These are phyloP conservation scores for Candida sakaeoensis DNA, from an alignment of 805 yeast species.

Conservation along the genomic window DNA sequence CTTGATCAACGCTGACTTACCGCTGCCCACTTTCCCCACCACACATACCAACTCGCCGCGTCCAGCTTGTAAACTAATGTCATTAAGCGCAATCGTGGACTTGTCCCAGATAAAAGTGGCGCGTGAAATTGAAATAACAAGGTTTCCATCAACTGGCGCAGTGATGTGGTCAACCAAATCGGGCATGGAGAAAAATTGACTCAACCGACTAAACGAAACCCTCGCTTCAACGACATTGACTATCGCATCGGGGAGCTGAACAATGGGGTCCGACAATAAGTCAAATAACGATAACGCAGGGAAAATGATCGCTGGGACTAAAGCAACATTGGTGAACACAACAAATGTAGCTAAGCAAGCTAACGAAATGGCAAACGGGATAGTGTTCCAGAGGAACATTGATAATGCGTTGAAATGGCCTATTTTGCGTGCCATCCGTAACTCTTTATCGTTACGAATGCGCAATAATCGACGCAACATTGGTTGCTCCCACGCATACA, in stretches of 20 bases:
- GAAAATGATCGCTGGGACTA: conserved; percentile 34
- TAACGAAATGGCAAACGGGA: conserved; percentile 33
- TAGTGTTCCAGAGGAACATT: conserved; percentile 31
- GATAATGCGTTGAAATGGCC: conserved; percentile 30
- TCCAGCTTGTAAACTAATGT: conserved; percentile 29
- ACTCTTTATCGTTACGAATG: conserved; percentile 33
- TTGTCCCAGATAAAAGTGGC: conserved; percentile 30
- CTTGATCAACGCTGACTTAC: conserved; percentile 34
- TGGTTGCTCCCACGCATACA: conserved; percentile 40
- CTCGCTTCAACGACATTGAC: conserved; percentile 25
- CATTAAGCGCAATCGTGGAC: conserved; percentile 23
- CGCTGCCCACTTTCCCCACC: conserved; percentile 40
- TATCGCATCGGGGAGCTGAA: conserved; percentile 27
- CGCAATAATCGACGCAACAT: conserved; percentile 28
- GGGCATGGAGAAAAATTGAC: conserved; percentile 26
- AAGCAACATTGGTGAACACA: conserved; percentile 18
- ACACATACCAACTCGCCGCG: conserved; percentile 35
- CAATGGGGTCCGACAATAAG: conserved; percentile 30
- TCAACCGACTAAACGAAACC: conserved; percentile 31
- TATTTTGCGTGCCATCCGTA: conserved; percentile 21
- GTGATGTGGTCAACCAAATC: conserved; percentile 19
- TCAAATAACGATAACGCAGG: conserved; percentile 37
- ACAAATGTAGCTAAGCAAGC: conserved; percentile 28
- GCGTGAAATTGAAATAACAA: conserved; percentile 22
- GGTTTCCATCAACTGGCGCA: conserved; percentile 16